These are phyloP conservation scores for Neurospora sp. DNA, from an alignment of 495 filamentous ascomycete genomes.

Conservation along the genomic window DNA sequence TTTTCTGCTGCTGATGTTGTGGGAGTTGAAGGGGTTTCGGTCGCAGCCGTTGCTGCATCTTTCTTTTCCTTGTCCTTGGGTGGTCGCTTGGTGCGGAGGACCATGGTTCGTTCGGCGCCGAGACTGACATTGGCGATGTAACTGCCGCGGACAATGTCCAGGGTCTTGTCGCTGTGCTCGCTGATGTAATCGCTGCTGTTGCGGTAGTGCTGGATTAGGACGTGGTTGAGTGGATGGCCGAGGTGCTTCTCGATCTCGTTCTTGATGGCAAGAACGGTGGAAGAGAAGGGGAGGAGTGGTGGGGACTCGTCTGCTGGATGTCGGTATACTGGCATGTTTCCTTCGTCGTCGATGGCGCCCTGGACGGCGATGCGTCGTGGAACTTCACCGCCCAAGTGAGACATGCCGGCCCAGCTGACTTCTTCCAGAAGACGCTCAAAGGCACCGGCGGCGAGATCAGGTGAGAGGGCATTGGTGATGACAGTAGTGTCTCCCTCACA, in stretches of 20 bases:
- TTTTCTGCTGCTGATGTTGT: neutral
- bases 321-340: slow-evolving; percentile 81
- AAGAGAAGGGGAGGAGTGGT: slow-evolving; percentile 63
- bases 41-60: neutral
- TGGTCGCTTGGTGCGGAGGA: slow-evolving; percentile 70
- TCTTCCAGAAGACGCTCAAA: slow-evolving; percentile 68
- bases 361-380: slow-evolving; percentile 91
- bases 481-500: slow-evolving; percentile 76
- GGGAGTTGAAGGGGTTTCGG: neutral
- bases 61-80: slow-evolving; percentile 18
- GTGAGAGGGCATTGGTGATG: slow-evolving; percentile 54
- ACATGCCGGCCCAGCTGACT: slow-evolving; percentile 86
- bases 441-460: slow-evolving; percentile 39
- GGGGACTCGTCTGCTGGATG: slow-evolving; percentile 90
- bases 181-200: slow-evolving; percentile 88
- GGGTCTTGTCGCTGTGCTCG: slow-evolving; percentile 93
- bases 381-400: slow-evolving; percentile 82
- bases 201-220: slow-evolving; percentile 87
- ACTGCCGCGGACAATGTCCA: slow-evolving; percentile 75
- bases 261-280: slow-evolving; percentile 59
- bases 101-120: slow-evolving; percentile 85
- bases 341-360: slow-evolving; percentile 59
- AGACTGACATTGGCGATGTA: slow-evolving; percentile 89
- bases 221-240: slow-evolving; percentile 82
- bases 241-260: slow-evolving; percentile 55